Evolutionary conservation across 208 protist genomes (phyloP).

Genomic region (Sergeia podlipaevii): DNA sequence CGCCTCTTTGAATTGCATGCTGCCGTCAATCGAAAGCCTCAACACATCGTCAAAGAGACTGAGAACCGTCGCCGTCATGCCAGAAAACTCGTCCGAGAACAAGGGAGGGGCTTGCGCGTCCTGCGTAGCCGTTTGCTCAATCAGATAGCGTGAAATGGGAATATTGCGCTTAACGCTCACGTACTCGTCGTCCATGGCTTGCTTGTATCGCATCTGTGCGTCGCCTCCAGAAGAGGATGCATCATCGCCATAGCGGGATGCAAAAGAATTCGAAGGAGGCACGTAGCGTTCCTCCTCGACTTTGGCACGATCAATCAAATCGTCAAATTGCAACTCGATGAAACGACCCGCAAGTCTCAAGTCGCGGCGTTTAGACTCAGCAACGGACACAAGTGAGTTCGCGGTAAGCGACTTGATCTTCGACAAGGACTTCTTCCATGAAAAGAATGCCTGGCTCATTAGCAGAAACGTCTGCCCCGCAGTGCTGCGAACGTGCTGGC

Average conservation of each 20-base stretch:
- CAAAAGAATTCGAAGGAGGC: constrained; percentile 27
- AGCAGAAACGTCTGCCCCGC: constrained; percentile 59
- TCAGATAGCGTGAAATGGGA: constrained; percentile 55
- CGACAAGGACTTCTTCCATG: constrained; percentile 65
- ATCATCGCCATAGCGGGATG: constrained; percentile 57
- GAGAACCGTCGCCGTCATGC: constrained; percentile 63
- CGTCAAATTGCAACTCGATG: constrained; percentile 80
- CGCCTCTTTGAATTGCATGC: constrained; percentile 81
- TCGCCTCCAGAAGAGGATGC: constrained; percentile 46
- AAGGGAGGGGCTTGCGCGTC: constrained; percentile 20
- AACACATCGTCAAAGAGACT: constrained; percentile 85
- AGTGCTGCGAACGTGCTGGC: constrained; percentile 64
- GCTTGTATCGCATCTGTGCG: constrained; percentile 48
- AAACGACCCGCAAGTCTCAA: constrained; percentile 77
- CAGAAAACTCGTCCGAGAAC: constrained; percentile 74
- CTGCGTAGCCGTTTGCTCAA: constrained; percentile 26
- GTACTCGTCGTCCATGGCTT: constrained; percentile 42
- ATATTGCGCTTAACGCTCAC: constrained; percentile 57
- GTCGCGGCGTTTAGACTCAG: constrained; percentile 74
- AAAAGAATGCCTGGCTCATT: constrained; percentile 79
- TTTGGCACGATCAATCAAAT: constrained; percentile 57
- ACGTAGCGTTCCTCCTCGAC: constrained; percentile 47
- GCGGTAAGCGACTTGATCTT: constrained; percentile 72
- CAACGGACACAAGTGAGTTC: constrained; percentile 78
- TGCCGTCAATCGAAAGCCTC: constrained; percentile 60